Conservation (phyloP, 2,329 filamentous ascomycete species). For the Fusarium nanum region DNA sequence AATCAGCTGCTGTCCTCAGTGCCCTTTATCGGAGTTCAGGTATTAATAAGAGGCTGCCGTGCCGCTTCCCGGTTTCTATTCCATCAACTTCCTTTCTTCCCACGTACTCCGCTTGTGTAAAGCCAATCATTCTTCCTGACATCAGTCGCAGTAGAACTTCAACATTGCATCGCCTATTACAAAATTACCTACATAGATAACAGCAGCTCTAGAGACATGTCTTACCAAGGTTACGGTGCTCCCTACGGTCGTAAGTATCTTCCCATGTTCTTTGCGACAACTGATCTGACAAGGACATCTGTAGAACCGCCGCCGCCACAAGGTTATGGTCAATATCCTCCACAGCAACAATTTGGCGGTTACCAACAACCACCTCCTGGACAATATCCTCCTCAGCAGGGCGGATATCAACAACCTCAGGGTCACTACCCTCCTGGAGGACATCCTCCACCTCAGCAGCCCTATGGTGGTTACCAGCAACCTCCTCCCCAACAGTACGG, state of each 20-base stretch:
- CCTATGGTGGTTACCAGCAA: slow-evolving; percentile 51
- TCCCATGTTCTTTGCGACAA: neutral
- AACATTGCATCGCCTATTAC: slow-evolving; percentile 5
- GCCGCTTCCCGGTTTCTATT: slow-evolving; percentile 14
- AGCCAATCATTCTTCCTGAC: slow-evolving; percentile 16
- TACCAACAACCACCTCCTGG: slow-evolving; percentile 52
- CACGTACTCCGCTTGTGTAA: slow-evolving; percentile 12
- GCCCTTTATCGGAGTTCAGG: neutral
- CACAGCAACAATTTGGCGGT: slow-evolving; percentile 47
- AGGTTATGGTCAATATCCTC: slow-evolving; percentile 55
- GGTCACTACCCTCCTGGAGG: slow-evolving; percentile 50
- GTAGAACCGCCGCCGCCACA: slow-evolving; percentile 51
- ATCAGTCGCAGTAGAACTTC: slow-evolving; percentile 24
- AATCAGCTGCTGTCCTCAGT: neutral
- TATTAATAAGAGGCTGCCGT: slow-evolving; percentile 29
- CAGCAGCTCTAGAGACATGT: slow-evolving; percentile 48
- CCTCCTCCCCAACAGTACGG: slow-evolving; percentile 49
- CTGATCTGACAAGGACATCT: slow-evolving; percentile 21
- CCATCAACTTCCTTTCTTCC: neutral
- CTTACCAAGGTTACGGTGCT: slow-evolving; percentile 51
- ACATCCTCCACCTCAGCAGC: slow-evolving; percentile 46
- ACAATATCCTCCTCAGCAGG: slow-evolving; percentile 48
- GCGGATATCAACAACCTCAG: slow-evolving; percentile 53
- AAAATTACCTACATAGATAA: neutral
- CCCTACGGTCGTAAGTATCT: slow-evolving; percentile 53